Base-by-base conservation (phyloP, 225 moss, liverwort and hornwort genomes). In the Bryum argenteum region DNA sequence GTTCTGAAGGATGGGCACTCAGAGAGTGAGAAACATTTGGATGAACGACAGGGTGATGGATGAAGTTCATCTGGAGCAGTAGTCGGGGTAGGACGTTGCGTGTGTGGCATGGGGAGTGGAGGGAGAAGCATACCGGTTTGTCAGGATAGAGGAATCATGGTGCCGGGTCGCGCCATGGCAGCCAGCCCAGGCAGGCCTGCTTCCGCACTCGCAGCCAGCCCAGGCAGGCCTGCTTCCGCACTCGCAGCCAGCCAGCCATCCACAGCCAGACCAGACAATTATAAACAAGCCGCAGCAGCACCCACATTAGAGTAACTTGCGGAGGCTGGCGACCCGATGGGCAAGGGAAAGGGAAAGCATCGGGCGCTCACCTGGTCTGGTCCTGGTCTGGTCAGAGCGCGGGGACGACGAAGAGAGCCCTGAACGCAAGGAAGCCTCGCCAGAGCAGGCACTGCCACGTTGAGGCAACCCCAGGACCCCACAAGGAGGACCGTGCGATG, bases 401-500 rank as follows among this genome's bases (percentile, higher is more conserved):
- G 33, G 28, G 28, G 28, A 28, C 28, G 28, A 28, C 28, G 28
- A 33, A 2, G 33, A 48, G 48, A 6, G 17, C 48, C 48, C 17
- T 3, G 48, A 48, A 48, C 48, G 16, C 48, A 17, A 48, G 48
- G 48, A 48, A 15, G 48, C 48, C 33, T 17, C 48, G 48, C 48
- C 17, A 15, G 15, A 6, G 5, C 48, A 15, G 6, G 16, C 17
- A 16, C 48, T 48, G 48, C 48, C 61, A 72, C 72, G 63, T 72
- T 63, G 4, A 24, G 23, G 12, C 37, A 63, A 42, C 44, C 44
- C 5, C 15, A 17, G 48, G 72, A 72, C 72, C 72, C 72, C 72
- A 72, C 72, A 63, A 12, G 13, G 38, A 15, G 40, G 63, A 42
- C 65, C 56, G 55, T 65, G 66, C 66, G 66, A 74, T 66, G 74